A percentile compares a stretch with the other conserved stretches of the same genome.
These are phyloP conservation scores for Tremellales sp. DNA, from an alignment of 1,284 basidiomycete species.

Conservation along the genomic window DNA sequence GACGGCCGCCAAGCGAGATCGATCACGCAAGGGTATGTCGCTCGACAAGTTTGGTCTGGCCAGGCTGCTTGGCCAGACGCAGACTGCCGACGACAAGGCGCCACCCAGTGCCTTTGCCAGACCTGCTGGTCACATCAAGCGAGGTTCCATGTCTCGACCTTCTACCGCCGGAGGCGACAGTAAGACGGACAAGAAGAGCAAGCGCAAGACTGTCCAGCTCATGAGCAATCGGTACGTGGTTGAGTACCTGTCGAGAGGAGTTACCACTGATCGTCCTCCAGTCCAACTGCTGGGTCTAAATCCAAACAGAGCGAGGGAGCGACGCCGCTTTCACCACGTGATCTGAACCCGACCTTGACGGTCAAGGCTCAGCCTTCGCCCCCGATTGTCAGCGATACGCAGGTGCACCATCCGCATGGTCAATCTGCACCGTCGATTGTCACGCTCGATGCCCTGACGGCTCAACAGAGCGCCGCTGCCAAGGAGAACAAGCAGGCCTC, in stretches of 20 bases:
- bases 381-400: not conserved
- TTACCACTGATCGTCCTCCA: not conserved
- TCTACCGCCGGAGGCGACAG: conserved; percentile 13
- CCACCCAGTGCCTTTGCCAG: conserved; percentile 19
- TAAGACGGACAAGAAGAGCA: conserved; percentile 33
- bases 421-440: conserved; percentile 34
- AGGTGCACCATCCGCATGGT: conserved; percentile 18
- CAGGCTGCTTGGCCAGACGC: conserved; percentile 54
- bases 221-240: conserved; percentile 28
- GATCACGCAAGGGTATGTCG: conserved; percentile 61
- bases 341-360: conserved; percentile 13
- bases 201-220: conserved; percentile 33
- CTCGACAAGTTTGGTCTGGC: conserved; percentile 70
- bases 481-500: conserved; percentile 37
- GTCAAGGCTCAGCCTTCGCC: conserved; percentile 19
- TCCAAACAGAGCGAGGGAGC: too few relatives aligned
- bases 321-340: conserved; percentile 2
- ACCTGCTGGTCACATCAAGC: conserved; percentile 14
- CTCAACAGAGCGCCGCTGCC: conserved; percentile 10
- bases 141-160: conserved; percentile 9
- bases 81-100: conserved; percentile 10
- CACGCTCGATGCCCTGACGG: conserved; percentile 34
- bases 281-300: not conserved
- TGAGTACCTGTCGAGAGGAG: not conserved
- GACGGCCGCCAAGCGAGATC: conserved; percentile 39